Conservation (phyloP, 1,139 yeast species). For the Lodderomyces metapsilosis region DNA sequence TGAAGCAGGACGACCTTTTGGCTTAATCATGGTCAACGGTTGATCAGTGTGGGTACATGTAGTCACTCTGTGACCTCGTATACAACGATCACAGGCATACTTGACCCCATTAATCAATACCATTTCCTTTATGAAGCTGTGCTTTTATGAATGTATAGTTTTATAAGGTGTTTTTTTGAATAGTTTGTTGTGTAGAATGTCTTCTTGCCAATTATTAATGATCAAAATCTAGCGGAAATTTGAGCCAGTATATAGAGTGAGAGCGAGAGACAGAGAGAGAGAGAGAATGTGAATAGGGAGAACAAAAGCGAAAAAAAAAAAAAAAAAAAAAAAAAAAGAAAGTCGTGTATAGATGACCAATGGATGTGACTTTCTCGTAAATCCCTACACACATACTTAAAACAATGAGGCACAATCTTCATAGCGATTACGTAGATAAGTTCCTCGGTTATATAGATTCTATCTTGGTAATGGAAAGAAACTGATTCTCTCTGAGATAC, state of each 20-base stretch:
- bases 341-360: not conserved
- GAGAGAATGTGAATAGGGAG: too few relatives aligned
- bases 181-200: too few relatives aligned
- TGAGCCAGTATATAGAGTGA: too few relatives aligned
- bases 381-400: not conserved
- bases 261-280: too few relatives aligned
- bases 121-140: conserved; percentile 42
- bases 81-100: conserved; percentile 95
- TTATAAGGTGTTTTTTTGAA: too few relatives aligned
- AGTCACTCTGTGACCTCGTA: conserved; percentile 93
- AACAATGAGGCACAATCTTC: too few relatives aligned
- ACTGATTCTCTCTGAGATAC: too few relatives aligned
- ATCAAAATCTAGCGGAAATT: too few relatives aligned
- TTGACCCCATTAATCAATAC: conserved; percentile 88
- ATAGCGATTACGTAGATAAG: too few relatives aligned
- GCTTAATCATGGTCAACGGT: conserved; percentile 88
- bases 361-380: not conserved
- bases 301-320: not conserved
- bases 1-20: conserved; percentile 93
- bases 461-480: too few relatives aligned
- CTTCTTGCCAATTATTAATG: too few relatives aligned
- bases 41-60: conserved; percentile 91
- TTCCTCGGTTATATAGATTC: too few relatives aligned
- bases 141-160: not conserved
- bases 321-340: not conserved